Evolutionary conservation across 1,284 basidiomycete species (phyloP).

Genomic region (Afroboletus lepidellus): DNA sequence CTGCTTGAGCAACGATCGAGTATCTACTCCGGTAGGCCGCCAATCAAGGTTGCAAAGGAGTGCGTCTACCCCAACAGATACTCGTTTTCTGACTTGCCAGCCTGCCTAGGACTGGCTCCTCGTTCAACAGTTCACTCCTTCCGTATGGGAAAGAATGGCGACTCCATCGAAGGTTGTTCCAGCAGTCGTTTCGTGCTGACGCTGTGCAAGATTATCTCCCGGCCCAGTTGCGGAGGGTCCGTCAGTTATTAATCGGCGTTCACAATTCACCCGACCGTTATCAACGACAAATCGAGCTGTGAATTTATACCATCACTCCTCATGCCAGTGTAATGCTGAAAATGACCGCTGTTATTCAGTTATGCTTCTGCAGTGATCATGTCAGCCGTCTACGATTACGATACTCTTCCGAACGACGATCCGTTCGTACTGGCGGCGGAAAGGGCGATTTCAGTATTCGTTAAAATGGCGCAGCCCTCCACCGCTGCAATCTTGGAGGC

Average conservation of each 20-base stretch:
- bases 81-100: neutral
- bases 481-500: conserved; percentile 32
- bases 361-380: conserved; percentile 35
- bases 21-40: conserved; percentile 37
- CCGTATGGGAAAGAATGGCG: conserved; percentile 33
- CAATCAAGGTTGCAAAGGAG: conserved; percentile 22
- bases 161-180: conserved; percentile 34
- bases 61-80: conserved; percentile 7
- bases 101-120: conserved; percentile 27
- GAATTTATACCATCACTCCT: conserved; percentile 10
- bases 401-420: conserved; percentile 28
- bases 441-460: conserved; percentile 29
- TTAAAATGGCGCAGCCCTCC: conserved; percentile 27
- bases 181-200: conserved; percentile 33
- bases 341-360: conserved; percentile 9
- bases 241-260: conserved; percentile 24
- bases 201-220: conserved; percentile 27
- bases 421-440: conserved; percentile 32
- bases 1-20: conserved; percentile 36
- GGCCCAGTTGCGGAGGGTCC: conserved; percentile 31
- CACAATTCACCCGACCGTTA: conserved; percentile 25
- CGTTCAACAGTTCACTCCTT: conserved; percentile 33
- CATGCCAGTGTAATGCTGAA: neutral
- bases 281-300: conserved; percentile 34
- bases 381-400: conserved; percentile 36